A percentile compares a stretch with the other conserved stretches of the same genome.
Evolutionary conservation across 306 rosid genomes (phyloP).

Genomic region (Medicago truncatula): MtrunA17r5.0-ANR NC_053045.1:64627501-64628000

Average conservation of each 20-base stretch:
- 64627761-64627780: conserved; percentile 99
- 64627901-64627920: conserved; percentile 85
- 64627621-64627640: conserved; percentile 91
- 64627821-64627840: not conserved
- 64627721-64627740: conserved; percentile 85
- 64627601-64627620: conserved; percentile 68
- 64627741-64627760: conserved; percentile 95
- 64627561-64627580: conserved; percentile 85
- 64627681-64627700: conserved; percentile 88
- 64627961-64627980: too few species aligned
- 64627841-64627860: not conserved
- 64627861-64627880: too few species aligned
- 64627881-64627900: conserved; percentile 93
- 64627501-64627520: conserved; percentile 78
- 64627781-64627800: conserved; percentile 39
- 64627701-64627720: conserved; percentile 87
- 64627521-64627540: conserved; percentile 96
- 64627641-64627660: conserved; percentile 92
- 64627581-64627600: conserved; percentile 87
- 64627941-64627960: too few species aligned
- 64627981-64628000: too few species aligned
- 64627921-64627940: conserved; percentile 98
- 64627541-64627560: conserved; percentile 95
- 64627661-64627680: conserved; percentile 98
- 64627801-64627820: not conserved